Evolutionary conservation across 306 rosid species (phyloP).

Genomic region (Purshia tridentata): DNA sequence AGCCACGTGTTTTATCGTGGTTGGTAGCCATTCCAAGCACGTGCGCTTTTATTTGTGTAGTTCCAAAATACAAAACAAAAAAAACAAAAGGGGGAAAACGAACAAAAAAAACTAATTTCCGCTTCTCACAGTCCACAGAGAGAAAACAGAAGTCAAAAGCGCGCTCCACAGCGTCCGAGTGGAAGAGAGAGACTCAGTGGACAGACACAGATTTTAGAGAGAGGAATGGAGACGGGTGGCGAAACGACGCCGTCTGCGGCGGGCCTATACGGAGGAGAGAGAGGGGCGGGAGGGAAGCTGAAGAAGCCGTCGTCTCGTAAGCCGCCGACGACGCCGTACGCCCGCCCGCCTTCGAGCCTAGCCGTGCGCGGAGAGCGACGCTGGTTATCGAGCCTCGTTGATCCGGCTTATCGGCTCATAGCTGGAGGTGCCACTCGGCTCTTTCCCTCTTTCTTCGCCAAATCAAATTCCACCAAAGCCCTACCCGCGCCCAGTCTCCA

Average conservation of each 20-base stretch:
- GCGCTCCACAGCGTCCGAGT: too few species aligned
- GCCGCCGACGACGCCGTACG: constrained; percentile 40
- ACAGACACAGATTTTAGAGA: too few species aligned
- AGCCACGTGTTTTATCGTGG: too few species aligned
- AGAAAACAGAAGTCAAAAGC: too few species aligned
- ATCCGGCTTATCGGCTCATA: constrained; percentile 74
- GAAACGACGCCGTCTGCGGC: constrained; percentile 14
- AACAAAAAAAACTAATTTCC: too few species aligned
- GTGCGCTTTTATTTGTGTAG: too few species aligned
- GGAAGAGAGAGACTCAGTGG: background rate
- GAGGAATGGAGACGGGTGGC: constrained; percentile 22
- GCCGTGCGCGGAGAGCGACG: constrained; percentile 31
- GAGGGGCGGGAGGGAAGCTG: constrained; percentile 51
- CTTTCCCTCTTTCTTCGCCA: constrained; percentile 53
- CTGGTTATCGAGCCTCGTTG: constrained; percentile 72
- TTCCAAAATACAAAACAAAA: too few species aligned
- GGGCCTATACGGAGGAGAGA: constrained; percentile 11
- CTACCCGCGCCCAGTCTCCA: constrained; percentile 24
- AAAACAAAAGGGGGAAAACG: too few species aligned
- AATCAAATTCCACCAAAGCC: constrained; percentile 23
- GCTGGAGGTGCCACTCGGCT: constrained; percentile 59
- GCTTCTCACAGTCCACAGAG: too few species aligned
- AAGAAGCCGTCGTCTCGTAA: constrained; percentile 39
- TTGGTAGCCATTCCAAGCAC: too few species aligned
- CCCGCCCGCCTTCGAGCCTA: constrained; percentile 42